A percentile compares a stretch with the other conserved stretches of the same genome.
Conservation (phyloP, 805 yeast species). For the Aciculoconidium aculeatum region DNA sequence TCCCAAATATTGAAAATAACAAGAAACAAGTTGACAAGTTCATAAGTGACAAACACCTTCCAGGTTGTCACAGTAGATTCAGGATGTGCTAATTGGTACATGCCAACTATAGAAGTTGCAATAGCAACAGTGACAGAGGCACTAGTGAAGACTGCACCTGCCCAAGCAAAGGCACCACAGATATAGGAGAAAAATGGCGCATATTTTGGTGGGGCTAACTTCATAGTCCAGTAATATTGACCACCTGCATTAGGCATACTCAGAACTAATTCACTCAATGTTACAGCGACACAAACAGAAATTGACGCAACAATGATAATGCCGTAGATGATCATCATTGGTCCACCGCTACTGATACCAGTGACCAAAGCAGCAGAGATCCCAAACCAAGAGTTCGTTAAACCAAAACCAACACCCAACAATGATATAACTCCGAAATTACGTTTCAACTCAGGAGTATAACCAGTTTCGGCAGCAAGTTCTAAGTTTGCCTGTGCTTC, state of each 20-base stretch:
- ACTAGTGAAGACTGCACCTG: constrained; percentile 56
- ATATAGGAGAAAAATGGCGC: constrained; percentile 47
- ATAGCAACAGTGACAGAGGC: constrained; percentile 55
- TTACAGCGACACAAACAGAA: constrained; percentile 42
- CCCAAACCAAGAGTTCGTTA: constrained; percentile 60
- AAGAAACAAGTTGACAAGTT: constrained; percentile 37
- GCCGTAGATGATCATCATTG: constrained; percentile 52
- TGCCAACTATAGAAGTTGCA: constrained; percentile 48
- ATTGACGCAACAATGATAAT: constrained; percentile 45
- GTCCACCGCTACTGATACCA: constrained; percentile 55
- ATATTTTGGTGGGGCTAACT: constrained; percentile 44
- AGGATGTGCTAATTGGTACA: constrained; percentile 36
- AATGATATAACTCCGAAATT: constrained; percentile 41
- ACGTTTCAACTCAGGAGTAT: constrained; percentile 19
- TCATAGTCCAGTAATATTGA: constrained; percentile 54
- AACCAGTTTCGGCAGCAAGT: constrained; percentile 25
- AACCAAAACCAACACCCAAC: constrained; percentile 54
- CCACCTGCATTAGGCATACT: constrained; percentile 57
- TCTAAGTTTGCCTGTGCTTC: constrained; percentile 20
- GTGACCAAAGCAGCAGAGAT: constrained; percentile 50
- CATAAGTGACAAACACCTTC: constrained; percentile 50
- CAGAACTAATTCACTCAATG: constrained; percentile 48
- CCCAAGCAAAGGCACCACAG: constrained; percentile 61
- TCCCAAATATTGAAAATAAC: constrained; percentile 48
- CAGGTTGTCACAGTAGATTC: constrained; percentile 39